phyloP scores from a whole-genome alignment of 305 asterid species.

The Plantago rigida region DNA sequence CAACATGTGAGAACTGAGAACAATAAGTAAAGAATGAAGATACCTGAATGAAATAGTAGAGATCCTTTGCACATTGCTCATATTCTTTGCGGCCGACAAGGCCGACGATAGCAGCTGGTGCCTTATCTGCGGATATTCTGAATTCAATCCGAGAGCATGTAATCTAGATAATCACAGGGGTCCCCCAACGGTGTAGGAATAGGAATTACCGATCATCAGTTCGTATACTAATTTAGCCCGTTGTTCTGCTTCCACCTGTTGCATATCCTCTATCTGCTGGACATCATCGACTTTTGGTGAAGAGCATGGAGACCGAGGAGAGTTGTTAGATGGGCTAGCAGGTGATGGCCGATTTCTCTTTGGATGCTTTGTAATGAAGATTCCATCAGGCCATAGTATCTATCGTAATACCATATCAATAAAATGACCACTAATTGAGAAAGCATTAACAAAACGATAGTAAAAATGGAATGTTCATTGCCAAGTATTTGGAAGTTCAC shows the following conservation, averaged over 20 bases:
- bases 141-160: neutral
- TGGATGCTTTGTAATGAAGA: conserved; percentile 93
- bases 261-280: conserved; percentile 49
- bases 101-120: conserved; percentile 82
- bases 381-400: conserved; percentile 98
- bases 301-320: conserved; percentile 40
- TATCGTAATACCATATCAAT: conserved; percentile 25
- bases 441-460: conserved; percentile 17
- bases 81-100: conserved; percentile 88
- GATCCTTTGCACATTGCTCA: conserved; percentile 84
- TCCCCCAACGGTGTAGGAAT: too few relatives aligned
- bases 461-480: too few relatives aligned
- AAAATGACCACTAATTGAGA: conserved; percentile 18
- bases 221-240: conserved; percentile 65
- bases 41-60: conserved; percentile 93
- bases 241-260: conserved; percentile 65
- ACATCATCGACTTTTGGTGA: conserved; percentile 45
- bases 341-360: conserved; percentile 56
- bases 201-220: conserved; percentile 67
- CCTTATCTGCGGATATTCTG: conserved; percentile 55
- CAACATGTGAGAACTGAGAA: too few relatives aligned
- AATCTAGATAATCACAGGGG: conserved; percentile 14
- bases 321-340: conserved; percentile 35
- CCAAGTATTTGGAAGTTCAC: too few relatives aligned
- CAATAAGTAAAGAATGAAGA: neutral